Evolutionary conservation across 2,329 filamentous ascomycete genomes (phyloP), one percentile per base, ranked within the genome.

Genomic region (Pestalotiopsis sp.): DNA sequence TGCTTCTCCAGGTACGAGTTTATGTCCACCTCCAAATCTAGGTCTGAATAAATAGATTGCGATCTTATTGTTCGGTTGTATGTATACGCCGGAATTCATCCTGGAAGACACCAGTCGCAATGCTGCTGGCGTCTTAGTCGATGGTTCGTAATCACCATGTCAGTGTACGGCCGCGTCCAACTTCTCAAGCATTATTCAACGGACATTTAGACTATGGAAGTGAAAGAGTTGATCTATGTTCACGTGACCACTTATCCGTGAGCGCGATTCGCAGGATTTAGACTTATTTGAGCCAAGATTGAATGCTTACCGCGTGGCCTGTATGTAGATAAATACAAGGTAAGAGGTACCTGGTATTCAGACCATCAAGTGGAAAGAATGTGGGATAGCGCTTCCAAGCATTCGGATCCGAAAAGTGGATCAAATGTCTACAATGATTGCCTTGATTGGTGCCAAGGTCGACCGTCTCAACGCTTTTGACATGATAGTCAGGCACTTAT

Each of bases 381-480:
- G 45, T 20, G 45, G 45, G 20, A 52, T 52, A 52, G 45, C 20
- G 45, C 45, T 9, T n/a, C 45, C 45, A 52, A 52, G 45, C 45
- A 17, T 52, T 52, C 17, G 45, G 45, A 52, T 52, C 45, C 45
- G 45, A 52, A 52, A 52, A 52, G 45, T 52, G 45, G 45, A 52
- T 52, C 45, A 52, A n/a, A 9, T 3, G 6, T 31, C 27, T 31
- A 31, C 27, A 7, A 31, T 31, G 6, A n/a, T 17, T n/a, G 7
- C 17, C 13, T 17, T 52, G 45, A 52, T 52, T 52, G n/a, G 45
- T 52, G 45, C 45, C 45, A 52, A 52, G 45, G 17, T 64, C 20
- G 23, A 36, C 61, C 6, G 20, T 12, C 61, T 64, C 39, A 64
- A 64, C 61, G 25, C 61, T 64, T 64, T 64, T 52, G 17, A 52